Evolutionary conservation across 2,329 filamentous ascomycete genomes (phyloP), one percentile per base, ranked within the genome.

Genomic region (Chaetomium globosum): DNA sequence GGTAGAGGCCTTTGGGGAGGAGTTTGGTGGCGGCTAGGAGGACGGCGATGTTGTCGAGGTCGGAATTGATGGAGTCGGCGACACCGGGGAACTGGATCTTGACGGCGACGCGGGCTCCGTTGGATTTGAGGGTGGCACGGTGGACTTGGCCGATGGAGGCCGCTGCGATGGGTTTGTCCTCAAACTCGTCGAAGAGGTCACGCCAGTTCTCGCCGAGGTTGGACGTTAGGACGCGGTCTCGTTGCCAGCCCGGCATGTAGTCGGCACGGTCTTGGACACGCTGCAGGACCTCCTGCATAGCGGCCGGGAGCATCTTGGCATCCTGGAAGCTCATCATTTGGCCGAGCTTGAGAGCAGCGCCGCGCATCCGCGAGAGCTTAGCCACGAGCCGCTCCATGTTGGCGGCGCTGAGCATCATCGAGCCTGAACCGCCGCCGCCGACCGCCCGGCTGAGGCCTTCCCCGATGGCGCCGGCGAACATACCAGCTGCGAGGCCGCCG

Each of bases 301-400:
- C 87, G 0, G 85, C 86, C 0, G 95, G 95, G 10, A 99, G 85
- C 87, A 97, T 93, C 77, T 97, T 98, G 46, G 92, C 88, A 78
- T 99, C 95, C 81, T 99, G 95, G 74, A 99, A 95, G 76, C 93
- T 97, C 83, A 99, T 90, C 90, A 98, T 95, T 80, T 99, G 95
- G 0, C 95, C 96, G 30, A 99, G 80, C 80, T 99, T 99, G 51
- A 99, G 82, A n/a, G 95, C 95, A 6, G 95, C 96, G 46, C 95
- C 95, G 73, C 95, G 87, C 95, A 99, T 99, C 26, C 91, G 90
- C 3, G 94, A 98, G 2, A 99, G 84, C 77, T 96, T 97, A 5
- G 92, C 84, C 1, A 99, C 95, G 9, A 99, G 84, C 56, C 96
- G 86, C 75, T 98, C 93, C 85, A 98, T 93, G 74, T 99, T 99